A percentile compares a stretch with the other conserved stretches of the same genome.
These are phyloP conservation scores for Cupressus sempervirens DNA, from an alignment of 75 land plant genomes.

Conservation along the genomic window DNA sequence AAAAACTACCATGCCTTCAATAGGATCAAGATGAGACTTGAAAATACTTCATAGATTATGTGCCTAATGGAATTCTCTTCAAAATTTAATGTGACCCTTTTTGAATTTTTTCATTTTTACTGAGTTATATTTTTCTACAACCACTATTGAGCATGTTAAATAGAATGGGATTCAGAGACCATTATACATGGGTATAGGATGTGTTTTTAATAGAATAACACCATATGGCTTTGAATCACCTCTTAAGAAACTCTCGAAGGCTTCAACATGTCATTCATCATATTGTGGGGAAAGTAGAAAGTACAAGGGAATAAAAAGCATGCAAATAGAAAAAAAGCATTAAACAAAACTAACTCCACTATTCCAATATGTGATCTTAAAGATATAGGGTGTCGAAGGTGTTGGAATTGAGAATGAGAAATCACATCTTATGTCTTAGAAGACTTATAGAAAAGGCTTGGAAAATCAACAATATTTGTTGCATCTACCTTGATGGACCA, in stretches of 20 bases:
- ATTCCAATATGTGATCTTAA: constrained; percentile 24
- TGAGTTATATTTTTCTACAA: no score
- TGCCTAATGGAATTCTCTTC: no score
- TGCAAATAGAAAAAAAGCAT: not conserved
- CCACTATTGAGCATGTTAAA: no score
- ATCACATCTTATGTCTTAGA: constrained; percentile 88
- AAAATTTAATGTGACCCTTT: no score
- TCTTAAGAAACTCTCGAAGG: constrained; percentile 42
- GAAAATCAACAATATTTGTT: no score
- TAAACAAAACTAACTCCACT: constrained; percentile 15
- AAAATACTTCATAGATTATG: no score
- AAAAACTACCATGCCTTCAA: no score
- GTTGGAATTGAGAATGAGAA: constrained; percentile 88
- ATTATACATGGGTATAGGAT: constrained; percentile 93
- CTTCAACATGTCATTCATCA: constrained; percentile 31
- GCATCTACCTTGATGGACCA: constrained; percentile 80
- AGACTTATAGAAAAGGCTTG: no score
- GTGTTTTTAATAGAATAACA: constrained; percentile 76
- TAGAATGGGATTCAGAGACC: constrained; percentile 92
- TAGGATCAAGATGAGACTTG: no score
- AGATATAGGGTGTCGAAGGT: constrained; percentile 38
- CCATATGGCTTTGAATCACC: constrained; percentile 89
- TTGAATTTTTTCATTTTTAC: no score
- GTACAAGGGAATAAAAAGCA: constrained; percentile 24
- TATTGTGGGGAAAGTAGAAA: no score